Evolutionary conservation across 345 rosid species (phyloP).

Genomic region (Cardamine resedifolia): DNA sequence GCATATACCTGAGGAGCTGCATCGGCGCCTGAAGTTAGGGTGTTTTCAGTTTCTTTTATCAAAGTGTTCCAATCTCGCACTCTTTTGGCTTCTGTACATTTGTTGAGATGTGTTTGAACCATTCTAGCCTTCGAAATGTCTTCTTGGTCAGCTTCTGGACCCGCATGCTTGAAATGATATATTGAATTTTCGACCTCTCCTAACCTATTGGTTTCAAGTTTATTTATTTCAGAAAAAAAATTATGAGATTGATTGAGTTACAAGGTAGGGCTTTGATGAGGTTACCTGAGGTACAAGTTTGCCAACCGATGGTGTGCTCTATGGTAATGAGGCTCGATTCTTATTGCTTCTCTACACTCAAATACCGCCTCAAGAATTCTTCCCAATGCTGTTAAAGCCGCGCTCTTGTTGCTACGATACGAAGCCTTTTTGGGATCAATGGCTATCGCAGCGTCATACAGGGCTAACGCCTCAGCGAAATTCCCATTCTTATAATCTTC

Average conservation of each 20-base stretch:
- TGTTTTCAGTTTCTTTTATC: slow-evolving; percentile 54
- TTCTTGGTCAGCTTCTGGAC: slow-evolving; percentile 72
- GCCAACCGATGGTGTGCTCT: slow-evolving; percentile 92
- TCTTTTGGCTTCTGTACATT: slow-evolving; percentile 68
- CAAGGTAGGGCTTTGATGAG: slow-evolving; percentile 12
- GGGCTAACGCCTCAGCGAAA: slow-evolving; percentile 73
- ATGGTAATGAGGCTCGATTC: slow-evolving; percentile 81
- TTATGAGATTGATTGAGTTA: neutral
- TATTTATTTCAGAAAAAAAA: neutral
- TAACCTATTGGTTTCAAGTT: slow-evolving; percentile 45
- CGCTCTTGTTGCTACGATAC: slow-evolving; percentile 85
- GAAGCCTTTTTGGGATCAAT: slow-evolving; percentile 84
- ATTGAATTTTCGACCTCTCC: slow-evolving; percentile 82
- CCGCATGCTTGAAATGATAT: slow-evolving; percentile 78
- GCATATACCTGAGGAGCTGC: slow-evolving; percentile 89
- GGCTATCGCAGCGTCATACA: slow-evolving; percentile 87
- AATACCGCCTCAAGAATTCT: slow-evolving; percentile 80
- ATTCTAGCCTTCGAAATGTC: slow-evolving; percentile 61
- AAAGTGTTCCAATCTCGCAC: slow-evolving; percentile 65
- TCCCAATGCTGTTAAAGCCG: slow-evolving; percentile 80
- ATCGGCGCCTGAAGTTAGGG: slow-evolving; percentile 70
- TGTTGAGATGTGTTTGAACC: slow-evolving; percentile 59
- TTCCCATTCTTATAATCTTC: slow-evolving; percentile 94
- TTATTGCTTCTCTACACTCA: slow-evolving; percentile 87
- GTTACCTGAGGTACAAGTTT: slow-evolving; percentile 71